Conservation (phyloP, 129 eudicot species). For the Helianthus tuberosus region DNA sequence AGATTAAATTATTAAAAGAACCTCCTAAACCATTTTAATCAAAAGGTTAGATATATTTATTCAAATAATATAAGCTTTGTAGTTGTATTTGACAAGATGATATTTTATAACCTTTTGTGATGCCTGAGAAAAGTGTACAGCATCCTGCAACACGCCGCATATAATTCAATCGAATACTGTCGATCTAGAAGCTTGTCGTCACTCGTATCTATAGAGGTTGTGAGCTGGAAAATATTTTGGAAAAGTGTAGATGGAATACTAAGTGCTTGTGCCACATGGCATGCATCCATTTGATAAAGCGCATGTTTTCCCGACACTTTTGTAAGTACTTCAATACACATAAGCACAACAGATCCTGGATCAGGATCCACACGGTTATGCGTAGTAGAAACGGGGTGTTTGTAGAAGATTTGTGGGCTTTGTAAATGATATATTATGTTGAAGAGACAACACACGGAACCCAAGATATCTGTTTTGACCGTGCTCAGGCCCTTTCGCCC, state of each 20-base stretch:
- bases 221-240: constrained; percentile 50
- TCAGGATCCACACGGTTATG: constrained; percentile 50
- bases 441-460: constrained; percentile 68
- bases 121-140: constrained; percentile 77
- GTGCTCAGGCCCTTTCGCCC: constrained; percentile 57
- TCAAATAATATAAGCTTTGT: neutral
- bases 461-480: constrained; percentile 56
- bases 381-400: constrained; percentile 14
- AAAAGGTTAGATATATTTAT: neutral
- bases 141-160: constrained; percentile 83
- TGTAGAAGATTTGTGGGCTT: constrained; percentile 57
- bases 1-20: neutral
- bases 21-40: neutral
- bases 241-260: constrained; percentile 70
- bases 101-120: constrained; percentile 54
- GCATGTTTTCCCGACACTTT: constrained; percentile 73
- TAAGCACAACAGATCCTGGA: constrained; percentile 77
- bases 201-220: constrained; percentile 23
- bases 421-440: constrained; percentile 72
- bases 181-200: constrained; percentile 41
- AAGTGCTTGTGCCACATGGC: constrained; percentile 66
- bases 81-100: neutral
- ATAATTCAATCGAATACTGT: constrained; percentile 55
- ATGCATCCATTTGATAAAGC: constrained; percentile 54
- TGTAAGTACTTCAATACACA: constrained; percentile 78